Conservation (phyloP, 352 stramenopile species). For the Globisporangium echinulatum region DNA sequence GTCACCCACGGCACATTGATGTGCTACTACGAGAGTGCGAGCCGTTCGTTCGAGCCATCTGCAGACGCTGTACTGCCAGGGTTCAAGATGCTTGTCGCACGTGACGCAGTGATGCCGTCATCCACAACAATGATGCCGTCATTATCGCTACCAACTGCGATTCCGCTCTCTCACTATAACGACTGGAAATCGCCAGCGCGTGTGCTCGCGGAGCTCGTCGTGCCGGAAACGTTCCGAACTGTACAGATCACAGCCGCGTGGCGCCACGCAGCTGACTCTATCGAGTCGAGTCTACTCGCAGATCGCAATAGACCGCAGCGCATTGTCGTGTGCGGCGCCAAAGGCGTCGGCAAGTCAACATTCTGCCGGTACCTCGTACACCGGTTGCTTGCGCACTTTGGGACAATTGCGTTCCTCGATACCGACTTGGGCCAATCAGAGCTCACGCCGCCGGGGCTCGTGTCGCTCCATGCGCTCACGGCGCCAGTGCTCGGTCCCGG, state of each 20-base stretch:
- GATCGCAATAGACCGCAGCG: conserved; percentile 20
- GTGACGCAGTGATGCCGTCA: conserved; percentile 21
- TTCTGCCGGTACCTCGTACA: conserved; percentile 94
- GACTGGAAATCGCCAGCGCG: conserved; percentile 46
- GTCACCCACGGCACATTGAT: conserved; percentile 65
- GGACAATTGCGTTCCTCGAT: conserved; percentile 90
- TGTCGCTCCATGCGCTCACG: conserved; percentile 88
- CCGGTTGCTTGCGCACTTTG: conserved; percentile 69
- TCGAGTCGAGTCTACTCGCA: conserved; percentile 33
- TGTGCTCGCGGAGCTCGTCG: conserved; percentile 44
- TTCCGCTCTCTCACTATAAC: conserved; percentile 17
- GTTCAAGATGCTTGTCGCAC: conserved; percentile 76
- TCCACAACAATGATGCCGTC: no score
- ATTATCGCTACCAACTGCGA: not conserved
- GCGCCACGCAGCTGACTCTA: conserved; percentile 31
- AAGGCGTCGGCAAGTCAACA: conserved; percentile 95
- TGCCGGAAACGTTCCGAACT: conserved; percentile 53
- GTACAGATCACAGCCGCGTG: conserved; percentile 61
- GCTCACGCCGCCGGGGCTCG: conserved; percentile 88
- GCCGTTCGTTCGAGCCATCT: conserved; percentile 15
- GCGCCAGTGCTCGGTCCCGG: conserved; percentile 88
- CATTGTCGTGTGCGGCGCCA: conserved; percentile 91
- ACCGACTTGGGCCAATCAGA: conserved; percentile 95
- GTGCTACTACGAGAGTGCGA: conserved; percentile 58
- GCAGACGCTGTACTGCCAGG: conserved; percentile 47